Percentiles rank a stretch among this genome's conserved stretches.
phyloP scores from a whole-genome alignment of 2,329 filamentous ascomycete species.

The Domatiomyces globalis region DNA sequence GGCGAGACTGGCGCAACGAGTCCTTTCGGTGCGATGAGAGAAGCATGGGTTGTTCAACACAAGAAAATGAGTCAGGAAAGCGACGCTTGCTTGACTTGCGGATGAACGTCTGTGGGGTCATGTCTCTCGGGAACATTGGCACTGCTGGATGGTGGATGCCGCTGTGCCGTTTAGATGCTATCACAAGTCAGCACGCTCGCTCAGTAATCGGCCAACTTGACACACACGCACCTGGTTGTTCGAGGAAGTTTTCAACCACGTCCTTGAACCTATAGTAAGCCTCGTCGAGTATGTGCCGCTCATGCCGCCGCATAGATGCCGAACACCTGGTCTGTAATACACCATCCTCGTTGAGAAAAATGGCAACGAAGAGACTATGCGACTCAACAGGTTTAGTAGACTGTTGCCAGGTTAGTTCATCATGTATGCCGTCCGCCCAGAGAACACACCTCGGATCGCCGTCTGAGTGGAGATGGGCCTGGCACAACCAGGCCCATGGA shows the following conservation, averaged over 20 bases:
- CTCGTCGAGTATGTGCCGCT: not conserved
- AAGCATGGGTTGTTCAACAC: not conserved
- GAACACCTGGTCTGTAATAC: not conserved
- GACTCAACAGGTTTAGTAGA: not conserved
- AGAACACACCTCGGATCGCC: not conserved
- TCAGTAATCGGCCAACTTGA: not conserved
- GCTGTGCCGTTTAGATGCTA: not conserved
- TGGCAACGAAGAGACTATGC: constrained; percentile 1
- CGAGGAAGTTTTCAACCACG: not conserved
- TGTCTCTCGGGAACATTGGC: not conserved
- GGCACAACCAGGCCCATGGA: not conserved
- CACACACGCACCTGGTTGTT: not conserved
- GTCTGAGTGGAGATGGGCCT: not conserved
- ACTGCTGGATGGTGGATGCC: not conserved
- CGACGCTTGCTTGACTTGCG: constrained; percentile 1
- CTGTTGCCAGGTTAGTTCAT: not conserved
- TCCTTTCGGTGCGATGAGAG: not conserved
- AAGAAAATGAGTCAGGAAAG: not conserved
- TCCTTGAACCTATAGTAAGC: not conserved
- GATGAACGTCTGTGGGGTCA: not conserved
- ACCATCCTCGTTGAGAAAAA: not conserved
- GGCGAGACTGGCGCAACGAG: not conserved
- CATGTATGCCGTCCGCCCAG: not conserved
- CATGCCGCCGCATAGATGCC: not conserved
- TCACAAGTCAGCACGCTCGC: not conserved